A percentile compares a stretch with the other conserved stretches of the same genome.
Evolutionary conservation across 805 yeast species (phyloP).

Genomic region (Ogataea polymorpha): DNA sequence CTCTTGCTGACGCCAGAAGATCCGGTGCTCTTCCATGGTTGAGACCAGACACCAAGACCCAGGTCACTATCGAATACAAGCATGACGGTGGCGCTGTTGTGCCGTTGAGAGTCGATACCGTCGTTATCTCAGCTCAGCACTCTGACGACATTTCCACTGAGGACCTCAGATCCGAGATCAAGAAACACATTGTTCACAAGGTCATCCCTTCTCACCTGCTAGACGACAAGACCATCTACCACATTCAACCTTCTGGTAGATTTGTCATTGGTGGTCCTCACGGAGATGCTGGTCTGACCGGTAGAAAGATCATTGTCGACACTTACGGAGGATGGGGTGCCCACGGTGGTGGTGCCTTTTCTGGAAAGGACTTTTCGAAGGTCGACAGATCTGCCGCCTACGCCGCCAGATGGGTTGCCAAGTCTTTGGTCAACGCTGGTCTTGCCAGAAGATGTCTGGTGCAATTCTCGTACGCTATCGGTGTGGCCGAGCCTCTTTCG

Average conservation of each 20-base stretch:
- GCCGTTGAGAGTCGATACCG: conserved; percentile 95
- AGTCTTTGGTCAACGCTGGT: conserved; percentile 92
- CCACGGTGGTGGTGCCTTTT: conserved; percentile 99
- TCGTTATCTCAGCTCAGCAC: conserved; percentile 97
- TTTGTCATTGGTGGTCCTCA: conserved; percentile 99
- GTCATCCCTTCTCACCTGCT: conserved; percentile 88
- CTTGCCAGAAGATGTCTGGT: conserved; percentile 96
- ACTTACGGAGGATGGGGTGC: conserved; percentile 99
- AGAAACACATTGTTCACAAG: conserved; percentile 80
- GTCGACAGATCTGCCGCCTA: conserved; percentile 99
- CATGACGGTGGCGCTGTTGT: conserved; percentile 93
- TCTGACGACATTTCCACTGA: conserved; percentile 94
- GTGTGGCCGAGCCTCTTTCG: conserved; percentile 99
- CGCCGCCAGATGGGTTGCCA: conserved; percentile 99
- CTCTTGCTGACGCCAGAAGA: conserved; percentile 96
- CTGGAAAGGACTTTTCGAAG: conserved; percentile 99
- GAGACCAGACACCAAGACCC: conserved; percentile 99
- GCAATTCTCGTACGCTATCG: conserved; percentile 98
- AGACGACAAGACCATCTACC: conserved; percentile 94
- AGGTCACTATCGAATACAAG: conserved; percentile 96
- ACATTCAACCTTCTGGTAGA: conserved; percentile 99
- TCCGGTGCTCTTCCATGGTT: conserved; percentile 92
- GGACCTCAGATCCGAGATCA: conserved; percentile 78
- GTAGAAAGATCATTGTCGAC: conserved; percentile 99
- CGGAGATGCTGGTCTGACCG: conserved; percentile 99